These are phyloP conservation scores for Ogataea pini DNA, from an alignment of 805 yeast species.

Conservation along the genomic window DNA sequence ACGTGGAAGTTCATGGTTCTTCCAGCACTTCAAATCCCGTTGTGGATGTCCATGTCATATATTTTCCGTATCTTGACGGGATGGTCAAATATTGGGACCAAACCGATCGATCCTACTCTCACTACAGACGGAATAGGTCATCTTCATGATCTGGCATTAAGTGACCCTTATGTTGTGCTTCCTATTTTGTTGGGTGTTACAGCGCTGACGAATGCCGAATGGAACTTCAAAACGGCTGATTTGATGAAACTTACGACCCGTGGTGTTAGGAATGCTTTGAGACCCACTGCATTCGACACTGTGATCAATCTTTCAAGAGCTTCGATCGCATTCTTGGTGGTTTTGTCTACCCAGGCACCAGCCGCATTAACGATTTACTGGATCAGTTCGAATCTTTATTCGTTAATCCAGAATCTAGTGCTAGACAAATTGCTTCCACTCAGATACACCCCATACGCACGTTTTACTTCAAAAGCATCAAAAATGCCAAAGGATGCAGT, in stretches of 20 bases:
- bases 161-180: slow-evolving; percentile 62
- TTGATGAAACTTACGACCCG: slow-evolving; percentile 44
- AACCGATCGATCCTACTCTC: slow-evolving; percentile 51
- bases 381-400: slow-evolving; percentile 81
- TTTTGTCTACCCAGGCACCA: slow-evolving; percentile 84
- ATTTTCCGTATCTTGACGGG: slow-evolving; percentile 79
- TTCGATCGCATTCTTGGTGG: slow-evolving; percentile 78
- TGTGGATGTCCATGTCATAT: slow-evolving; percentile 79
- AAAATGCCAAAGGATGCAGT: slow-evolving; percentile 16
- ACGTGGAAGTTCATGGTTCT: slow-evolving; percentile 76
- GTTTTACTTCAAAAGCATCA: slow-evolving; percentile 18
- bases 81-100: slow-evolving; percentile 44
- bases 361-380: slow-evolving; percentile 81
- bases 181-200: slow-evolving; percentile 74
- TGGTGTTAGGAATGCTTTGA: slow-evolving; percentile 42
- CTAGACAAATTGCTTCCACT: slow-evolving; percentile 69
- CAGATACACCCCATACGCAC: slow-evolving; percentile 45
- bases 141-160: slow-evolving; percentile 56
- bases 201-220: slow-evolving; percentile 77
- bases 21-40: slow-evolving; percentile 82
- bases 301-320: slow-evolving; percentile 71
- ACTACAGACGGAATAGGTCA: slow-evolving; percentile 59
- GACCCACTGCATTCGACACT: slow-evolving; percentile 63
- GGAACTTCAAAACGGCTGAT: slow-evolving; percentile 69
- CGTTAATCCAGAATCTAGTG: slow-evolving; percentile 71